A percentile compares a stretch with the other conserved stretches of the same genome.
These are phyloP conservation scores for Amaranthus palmeri DNA, from an alignment of 148 eudicot species.

Conservation along the genomic window DNA sequence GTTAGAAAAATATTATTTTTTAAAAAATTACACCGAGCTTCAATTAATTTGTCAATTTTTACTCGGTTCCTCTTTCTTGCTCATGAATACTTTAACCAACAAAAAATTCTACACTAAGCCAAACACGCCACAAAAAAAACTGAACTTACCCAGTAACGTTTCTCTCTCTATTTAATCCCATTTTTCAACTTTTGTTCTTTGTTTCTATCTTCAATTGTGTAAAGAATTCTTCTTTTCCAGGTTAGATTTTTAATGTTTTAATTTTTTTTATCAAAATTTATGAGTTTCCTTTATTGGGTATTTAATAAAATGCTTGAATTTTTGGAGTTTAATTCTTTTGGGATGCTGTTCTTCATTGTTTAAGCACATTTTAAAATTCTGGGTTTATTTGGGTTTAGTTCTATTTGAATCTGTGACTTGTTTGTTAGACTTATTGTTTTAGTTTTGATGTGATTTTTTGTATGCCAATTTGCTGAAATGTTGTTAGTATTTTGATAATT, in stretches of 20 bases:
- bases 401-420: too few species aligned
- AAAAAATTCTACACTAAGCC: neutral
- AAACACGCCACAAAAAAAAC: constrained; percentile 3
- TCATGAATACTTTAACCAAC: constrained; percentile 3
- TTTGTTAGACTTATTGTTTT: too few species aligned
- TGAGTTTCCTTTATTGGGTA: neutral
- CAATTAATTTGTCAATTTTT: too few species aligned
- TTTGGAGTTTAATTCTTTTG: neutral
- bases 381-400: neutral
- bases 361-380: neutral
- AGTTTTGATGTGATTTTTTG: too few species aligned
- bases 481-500: too few species aligned
- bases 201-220: neutral
- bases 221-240: constrained; percentile 1
- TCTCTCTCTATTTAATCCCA: constrained; percentile 14
- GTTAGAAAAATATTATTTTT: too few species aligned
- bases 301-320: neutral
- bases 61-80: neutral
- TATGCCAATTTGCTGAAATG: too few species aligned
- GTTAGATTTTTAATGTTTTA: constrained; percentile 5
- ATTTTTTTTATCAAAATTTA: neutral
- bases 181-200: neutral
- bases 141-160: neutral
- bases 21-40: too few species aligned
- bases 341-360: neutral